Evolutionary conservation across 1,284 basidiomycete genomes (phyloP), one percentile per base, ranked within the genome.

Genomic region (Melampsora americana): DNA sequence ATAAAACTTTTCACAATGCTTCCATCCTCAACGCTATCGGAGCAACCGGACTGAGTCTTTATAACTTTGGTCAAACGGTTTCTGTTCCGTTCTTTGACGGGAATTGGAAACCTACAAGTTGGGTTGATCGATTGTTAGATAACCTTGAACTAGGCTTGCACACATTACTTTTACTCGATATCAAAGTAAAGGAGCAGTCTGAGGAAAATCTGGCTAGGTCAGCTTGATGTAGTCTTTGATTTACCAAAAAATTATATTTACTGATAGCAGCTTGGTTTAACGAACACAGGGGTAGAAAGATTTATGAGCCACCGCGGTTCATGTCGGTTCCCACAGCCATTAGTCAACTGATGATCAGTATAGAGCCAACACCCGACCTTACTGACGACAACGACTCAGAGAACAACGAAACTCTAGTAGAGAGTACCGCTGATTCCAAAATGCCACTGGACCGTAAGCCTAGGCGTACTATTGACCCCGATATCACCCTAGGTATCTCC

Each of bases 141-240:
- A 99, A 99, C 80, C 85, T 87, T 44, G 86, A 88, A 79, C 86
- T 95, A 5, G 96, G 95, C 0, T 87, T 95, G 84, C 96, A 99
- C 83, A 99, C 96, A 0, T 88, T 99, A n/a, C 87, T 97, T 14
- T 85, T 99, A 78, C 86, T 98, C 32, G 96, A 99, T 82, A 99
- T 99, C 85, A 99, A 99, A 82, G 95, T 99, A 67, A 93, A 96
- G 82, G 96, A 99, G 84, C 95, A 98, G 85, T 96, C 90, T 82
- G 93, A 95, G 81, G 93, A 96, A 84, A 98, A 99, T 69, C 82
- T 83, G 81, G 81, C 81, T 48, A 72, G 76, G 76, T 74, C 35
- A 16, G 71, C 46, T 2, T 18, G 26, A 18, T 26, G 6, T 26
- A 4, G 53, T 26, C 23, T 32, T 53, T 65, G 50, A 61, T 6